Evolutionary conservation across 2,329 filamentous ascomycete species (phyloP), one percentile per base, ranked within the genome.

Genomic region (Fusarium sp.): DNA sequence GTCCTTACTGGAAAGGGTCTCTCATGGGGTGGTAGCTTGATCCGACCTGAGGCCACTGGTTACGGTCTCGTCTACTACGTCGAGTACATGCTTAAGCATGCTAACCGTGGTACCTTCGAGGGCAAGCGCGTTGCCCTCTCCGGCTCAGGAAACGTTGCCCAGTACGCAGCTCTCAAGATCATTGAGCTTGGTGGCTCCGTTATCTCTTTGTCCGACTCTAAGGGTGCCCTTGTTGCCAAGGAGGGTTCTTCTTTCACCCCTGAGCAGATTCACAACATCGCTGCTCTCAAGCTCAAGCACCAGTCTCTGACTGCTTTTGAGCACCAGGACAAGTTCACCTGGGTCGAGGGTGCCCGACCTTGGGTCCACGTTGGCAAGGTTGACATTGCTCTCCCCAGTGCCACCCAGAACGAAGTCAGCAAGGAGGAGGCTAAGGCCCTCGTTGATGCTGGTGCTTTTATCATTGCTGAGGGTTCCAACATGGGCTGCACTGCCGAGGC

Each of bases 401-500:
- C 96, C 40, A 98, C 96, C 63, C 94, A 99, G 87, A 99, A 99
- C 85, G 96, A 99, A 84, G 93, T 99, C 76, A 94, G 88, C 77
- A 89, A 90, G 78, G 93, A 96, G 75, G 96, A 99, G 85, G 96
- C 94, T 53, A 85, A 93, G 83, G 89, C 87, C 19, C 88, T 98
- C 44, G 88, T 97, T 62, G 86, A 86, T 49, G 87, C 87, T 62
- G 95, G 95, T 72, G 87, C 87, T 77, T 88, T 90, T 79, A 96
- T 93, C 84, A 90, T 98, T 71, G 96, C 96, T 60, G 96, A 99
- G 84, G 96, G 96, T 58, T 96, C 92, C 82, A 98, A 98, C 89
- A 98, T 99, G 96, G 96, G 96, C 70, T 97, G 94, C 86, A 97
- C 94, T 33, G 93, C 96, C 82, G 94, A 92, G 71, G 95, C 95